Evolutionary conservation across 208 protist genomes (phyloP).

Genomic region (Wallacemonas sp.): DNA sequence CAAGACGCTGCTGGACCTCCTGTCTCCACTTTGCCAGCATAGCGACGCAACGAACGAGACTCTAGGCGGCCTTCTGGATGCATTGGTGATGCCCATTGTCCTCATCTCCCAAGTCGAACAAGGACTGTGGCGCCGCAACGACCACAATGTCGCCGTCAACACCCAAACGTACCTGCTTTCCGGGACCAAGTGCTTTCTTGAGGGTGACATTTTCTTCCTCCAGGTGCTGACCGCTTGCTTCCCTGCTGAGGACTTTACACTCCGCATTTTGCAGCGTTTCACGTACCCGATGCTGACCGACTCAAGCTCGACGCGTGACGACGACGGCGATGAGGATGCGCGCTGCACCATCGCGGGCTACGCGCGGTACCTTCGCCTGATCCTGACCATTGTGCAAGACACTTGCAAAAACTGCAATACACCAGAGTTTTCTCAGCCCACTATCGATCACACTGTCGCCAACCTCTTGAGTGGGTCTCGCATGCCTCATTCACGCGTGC

Average conservation of each 20-base stretch:
- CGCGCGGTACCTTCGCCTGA: constrained; percentile 47
- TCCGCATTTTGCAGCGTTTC: constrained; percentile 74
- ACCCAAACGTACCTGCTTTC: constrained; percentile 19
- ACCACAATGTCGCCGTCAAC: constrained; percentile 34
- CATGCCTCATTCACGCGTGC: constrained; percentile 14
- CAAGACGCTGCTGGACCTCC: neutral
- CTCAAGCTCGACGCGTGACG: neutral
- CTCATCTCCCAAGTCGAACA: constrained; percentile 56
- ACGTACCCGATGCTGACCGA: constrained; percentile 24
- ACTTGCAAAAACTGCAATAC: constrained; percentile 27
- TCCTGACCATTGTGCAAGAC: constrained; percentile 63
- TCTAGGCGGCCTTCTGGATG: constrained; percentile 54
- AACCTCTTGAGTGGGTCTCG: constrained; percentile 12
- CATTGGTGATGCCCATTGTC: constrained; percentile 79
- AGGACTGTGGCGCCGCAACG: constrained; percentile 61
- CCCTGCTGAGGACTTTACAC: constrained; percentile 50
- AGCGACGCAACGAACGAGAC: neutral
- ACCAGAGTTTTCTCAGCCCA: constrained; percentile 7
- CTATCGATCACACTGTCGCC: constrained; percentile 10
- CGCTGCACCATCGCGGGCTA: constrained; percentile 19
- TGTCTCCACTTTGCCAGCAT: neutral
- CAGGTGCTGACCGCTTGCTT: constrained; percentile 64
- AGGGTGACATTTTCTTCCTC: constrained; percentile 60
- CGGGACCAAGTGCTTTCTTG: constrained; percentile 16
- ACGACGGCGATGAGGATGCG: neutral